Evolutionary conservation across 208 protist species (phyloP).

Genomic region (Endotrypanum monterogeii): DNA sequence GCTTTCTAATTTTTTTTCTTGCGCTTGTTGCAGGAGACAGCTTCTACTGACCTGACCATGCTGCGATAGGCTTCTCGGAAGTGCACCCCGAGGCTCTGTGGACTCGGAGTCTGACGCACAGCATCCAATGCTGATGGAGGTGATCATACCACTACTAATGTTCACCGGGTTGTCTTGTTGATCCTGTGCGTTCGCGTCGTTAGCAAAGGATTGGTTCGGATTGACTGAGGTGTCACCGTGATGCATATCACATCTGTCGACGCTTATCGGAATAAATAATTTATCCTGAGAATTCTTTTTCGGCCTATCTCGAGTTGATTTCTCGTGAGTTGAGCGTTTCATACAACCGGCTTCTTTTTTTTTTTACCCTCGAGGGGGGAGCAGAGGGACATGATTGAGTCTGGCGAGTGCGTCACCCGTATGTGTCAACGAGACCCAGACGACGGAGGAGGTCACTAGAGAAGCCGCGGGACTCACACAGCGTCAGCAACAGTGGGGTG

Average conservation of each 20-base stretch:
- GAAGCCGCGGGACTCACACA: neutral
- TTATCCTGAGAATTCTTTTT: neutral
- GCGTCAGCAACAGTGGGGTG: neutral
- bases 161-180: neutral
- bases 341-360: neutral
- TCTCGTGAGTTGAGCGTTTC: neutral
- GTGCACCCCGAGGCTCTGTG: neutral
- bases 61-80: neutral
- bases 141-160: neutral
- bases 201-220: neutral
- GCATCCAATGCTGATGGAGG: neutral
- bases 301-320: neutral
- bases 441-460: neutral
- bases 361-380: neutral
- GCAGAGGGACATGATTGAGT: slow-evolving; percentile 1
- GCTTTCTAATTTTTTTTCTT: neutral
- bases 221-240: neutral
- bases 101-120: neutral
- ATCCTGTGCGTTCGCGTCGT: neutral
- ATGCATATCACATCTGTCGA: no score
- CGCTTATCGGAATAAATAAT: neutral
- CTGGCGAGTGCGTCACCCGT: neutral
- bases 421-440: neutral
- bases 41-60: neutral
- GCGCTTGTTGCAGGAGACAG: neutral